These are phyloP conservation scores for Pelargonium australe DNA, from an alignment of 441 rosid genomes.

Conservation along the genomic window DNA sequence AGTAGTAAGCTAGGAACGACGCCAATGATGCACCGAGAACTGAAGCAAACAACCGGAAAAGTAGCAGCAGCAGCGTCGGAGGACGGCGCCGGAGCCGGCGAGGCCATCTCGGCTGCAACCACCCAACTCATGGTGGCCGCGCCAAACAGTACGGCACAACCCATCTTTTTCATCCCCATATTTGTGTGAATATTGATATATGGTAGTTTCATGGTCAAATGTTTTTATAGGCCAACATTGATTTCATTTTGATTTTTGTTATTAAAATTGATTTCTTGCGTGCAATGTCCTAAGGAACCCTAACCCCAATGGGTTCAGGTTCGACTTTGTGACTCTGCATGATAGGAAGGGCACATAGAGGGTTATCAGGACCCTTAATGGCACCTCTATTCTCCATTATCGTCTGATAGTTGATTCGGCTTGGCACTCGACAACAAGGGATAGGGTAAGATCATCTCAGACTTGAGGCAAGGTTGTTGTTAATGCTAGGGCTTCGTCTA, in stretches of 20 bases:
- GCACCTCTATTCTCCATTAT: too few species aligned
- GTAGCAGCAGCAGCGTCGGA: not conserved
- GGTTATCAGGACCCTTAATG: too few species aligned
- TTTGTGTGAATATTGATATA: not conserved
- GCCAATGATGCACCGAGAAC: constrained; percentile 24
- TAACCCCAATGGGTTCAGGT: too few species aligned
- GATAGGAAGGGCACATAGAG: too few species aligned
- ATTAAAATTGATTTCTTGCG: not conserved
- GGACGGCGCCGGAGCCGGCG: not conserved
- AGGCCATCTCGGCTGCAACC: not conserved
- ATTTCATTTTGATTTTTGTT: not conserved
- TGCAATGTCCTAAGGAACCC: too few species aligned
- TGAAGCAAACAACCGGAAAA: constrained; percentile 16
- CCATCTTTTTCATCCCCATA: not conserved
- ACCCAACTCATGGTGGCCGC: not conserved
- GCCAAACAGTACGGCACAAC: not conserved
- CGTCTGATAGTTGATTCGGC: too few species aligned
- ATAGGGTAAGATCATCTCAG: too few species aligned
- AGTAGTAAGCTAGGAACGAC: constrained; percentile 26
- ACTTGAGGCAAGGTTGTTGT: too few species aligned
- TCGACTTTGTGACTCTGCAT: too few species aligned
- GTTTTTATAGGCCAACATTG: not conserved
- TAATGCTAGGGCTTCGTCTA: too few species aligned
- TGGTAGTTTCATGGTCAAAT: not conserved
- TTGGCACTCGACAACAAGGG: too few species aligned